Conservation (phyloP, 345 rosid genomes). For the Viola odorata region DNA sequence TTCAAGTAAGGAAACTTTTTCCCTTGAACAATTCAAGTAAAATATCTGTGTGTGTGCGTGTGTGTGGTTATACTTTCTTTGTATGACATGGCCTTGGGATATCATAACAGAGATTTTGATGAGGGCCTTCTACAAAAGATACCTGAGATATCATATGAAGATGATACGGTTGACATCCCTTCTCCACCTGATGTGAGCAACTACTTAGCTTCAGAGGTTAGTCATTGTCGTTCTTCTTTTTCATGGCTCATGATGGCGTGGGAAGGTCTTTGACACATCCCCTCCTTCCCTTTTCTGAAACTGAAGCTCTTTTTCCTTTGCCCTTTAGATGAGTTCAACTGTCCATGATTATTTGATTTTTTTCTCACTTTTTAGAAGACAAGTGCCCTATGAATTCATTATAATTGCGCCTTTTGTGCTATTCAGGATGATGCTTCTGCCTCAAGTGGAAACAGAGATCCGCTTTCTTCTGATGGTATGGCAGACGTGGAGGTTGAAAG, state of each 20-base stretch:
- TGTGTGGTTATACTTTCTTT: conserved; percentile 14
- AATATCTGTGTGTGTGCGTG: background rate
- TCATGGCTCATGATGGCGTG: background rate
- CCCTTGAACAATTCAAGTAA: too few species aligned
- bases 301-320: conserved; percentile 7
- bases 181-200: conserved; percentile 95
- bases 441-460: conserved; percentile 62
- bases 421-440: conserved; percentile 70
- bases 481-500: conserved; percentile 83
- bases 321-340: background rate
- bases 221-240: conserved; percentile 20
- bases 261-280: too few species aligned
- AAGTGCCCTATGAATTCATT: too few species aligned
- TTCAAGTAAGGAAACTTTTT: conserved; percentile 56
- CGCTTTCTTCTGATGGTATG: conserved; percentile 73
- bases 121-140: conserved; percentile 80
- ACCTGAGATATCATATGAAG: conserved; percentile 73
- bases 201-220: conserved; percentile 86
- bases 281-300: too few species aligned
- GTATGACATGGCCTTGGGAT: conserved; percentile 16
- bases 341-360: too few species aligned
- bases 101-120: conserved; percentile 77
- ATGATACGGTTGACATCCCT: conserved; percentile 62
- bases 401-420: conserved; percentile 16
- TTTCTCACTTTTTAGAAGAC: too few species aligned